A percentile compares a stretch with the other conserved stretches of the same genome.
Evolutionary conservation across 805 yeast genomes (phyloP).

Genomic region (Naumovozyma baii): DNA sequence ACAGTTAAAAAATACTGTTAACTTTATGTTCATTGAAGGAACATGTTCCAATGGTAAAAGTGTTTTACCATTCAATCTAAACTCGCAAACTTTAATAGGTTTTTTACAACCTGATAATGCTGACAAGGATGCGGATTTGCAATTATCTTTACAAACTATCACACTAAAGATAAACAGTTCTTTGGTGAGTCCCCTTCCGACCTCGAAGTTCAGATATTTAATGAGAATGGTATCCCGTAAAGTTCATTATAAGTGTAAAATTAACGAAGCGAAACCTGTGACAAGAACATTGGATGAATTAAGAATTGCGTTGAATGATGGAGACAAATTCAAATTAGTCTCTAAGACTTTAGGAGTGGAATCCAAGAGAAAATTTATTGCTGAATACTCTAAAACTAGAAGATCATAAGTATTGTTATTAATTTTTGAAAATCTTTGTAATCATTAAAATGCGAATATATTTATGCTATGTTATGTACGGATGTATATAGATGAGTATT

Average conservation of each 20-base stretch:
- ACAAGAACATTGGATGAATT: slow-evolving; percentile 20
- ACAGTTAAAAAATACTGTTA: slow-evolving; percentile 32
- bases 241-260: slow-evolving; percentile 16
- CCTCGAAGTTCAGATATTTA: slow-evolving; percentile 9
- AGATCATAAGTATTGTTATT: not conserved
- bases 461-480: not conserved
- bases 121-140: not conserved
- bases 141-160: slow-evolving; percentile 7
- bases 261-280: slow-evolving; percentile 16
- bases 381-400: not conserved
- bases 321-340: slow-evolving; percentile 42
- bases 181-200: slow-evolving; percentile 28
- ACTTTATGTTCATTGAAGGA: slow-evolving; percentile 65
- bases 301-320: slow-evolving; percentile 30
- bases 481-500: not conserved
- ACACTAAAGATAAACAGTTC: slow-evolving; percentile 26
- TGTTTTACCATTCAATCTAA: slow-evolving; percentile 45
- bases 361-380: slow-evolving; percentile 38
- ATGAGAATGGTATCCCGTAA: slow-evolving; percentile 15
- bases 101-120: slow-evolving; percentile 10
- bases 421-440: no score
- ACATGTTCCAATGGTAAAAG: slow-evolving; percentile 80
- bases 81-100: slow-evolving; percentile 12
- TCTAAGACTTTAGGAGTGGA: slow-evolving; percentile 36
- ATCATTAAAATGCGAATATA: not conserved